These are phyloP conservation scores for Saccharomycopsis sp. DNA, from an alignment of 805 yeast species.

Conservation along the genomic window DNA sequence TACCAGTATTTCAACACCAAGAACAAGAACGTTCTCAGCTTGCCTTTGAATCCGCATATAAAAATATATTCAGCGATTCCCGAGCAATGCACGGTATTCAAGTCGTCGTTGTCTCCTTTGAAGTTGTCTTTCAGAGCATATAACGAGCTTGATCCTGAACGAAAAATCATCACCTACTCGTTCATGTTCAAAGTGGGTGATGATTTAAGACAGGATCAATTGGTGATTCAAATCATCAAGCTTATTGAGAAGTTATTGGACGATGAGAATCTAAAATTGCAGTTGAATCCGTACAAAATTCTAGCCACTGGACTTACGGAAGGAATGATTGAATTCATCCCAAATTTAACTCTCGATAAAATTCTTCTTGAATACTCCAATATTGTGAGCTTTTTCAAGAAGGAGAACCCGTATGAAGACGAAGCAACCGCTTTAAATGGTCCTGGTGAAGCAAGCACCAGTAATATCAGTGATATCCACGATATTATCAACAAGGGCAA, in stretches of 20 bases:
- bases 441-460: background rate
- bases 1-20: slow-evolving; percentile 30
- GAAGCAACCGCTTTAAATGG: slow-evolving; percentile 29
- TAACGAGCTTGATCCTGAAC: slow-evolving; percentile 6
- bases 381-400: slow-evolving; percentile 62
- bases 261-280: slow-evolving; percentile 85
- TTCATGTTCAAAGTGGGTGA: slow-evolving; percentile 94
- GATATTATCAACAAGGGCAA: background rate
- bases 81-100: slow-evolving; percentile 78
- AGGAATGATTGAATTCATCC: slow-evolving; percentile 92
- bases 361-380: slow-evolving; percentile 71
- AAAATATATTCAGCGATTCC: slow-evolving; percentile 71
- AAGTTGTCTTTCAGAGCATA: slow-evolving; percentile 68
- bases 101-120: slow-evolving; percentile 84
- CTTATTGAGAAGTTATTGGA: slow-evolving; percentile 84
- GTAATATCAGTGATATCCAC: background rate
- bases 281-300: slow-evolving; percentile 81
- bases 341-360: slow-evolving; percentile 80
- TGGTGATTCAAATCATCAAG: slow-evolving; percentile 88
- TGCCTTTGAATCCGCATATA: slow-evolving; percentile 81
- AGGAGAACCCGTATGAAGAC: slow-evolving; percentile 44
- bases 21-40: slow-evolving; percentile 47
- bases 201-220: slow-evolving; percentile 92
- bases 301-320: slow-evolving; percentile 86
- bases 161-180: slow-evolving; percentile 40